Base-by-base conservation (phyloP, 2,329 filamentous ascomycete genomes). In the Ceratocystis lukuohia region DNA sequence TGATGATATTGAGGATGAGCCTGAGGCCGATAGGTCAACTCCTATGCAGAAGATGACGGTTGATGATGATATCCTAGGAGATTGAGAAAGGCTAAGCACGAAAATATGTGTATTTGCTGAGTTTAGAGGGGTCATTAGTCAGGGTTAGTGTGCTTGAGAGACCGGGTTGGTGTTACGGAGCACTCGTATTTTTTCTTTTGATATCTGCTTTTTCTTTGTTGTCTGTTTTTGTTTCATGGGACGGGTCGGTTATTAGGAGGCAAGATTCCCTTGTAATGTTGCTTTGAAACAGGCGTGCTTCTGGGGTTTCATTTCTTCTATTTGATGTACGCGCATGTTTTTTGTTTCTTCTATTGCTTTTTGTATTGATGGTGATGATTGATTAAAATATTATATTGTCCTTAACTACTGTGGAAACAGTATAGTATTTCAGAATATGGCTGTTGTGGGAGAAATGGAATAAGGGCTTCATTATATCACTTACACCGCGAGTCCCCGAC, bases 1-100 rank as follows among this genome's bases (percentile, higher is more conserved):
- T 30, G 76, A 83, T 46, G 78, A 78, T 20, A n/a, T 63, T 15
- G 75, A 76, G 2, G 76, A 78, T 3, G 76, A 76, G 15, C 76
- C 75, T 0, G 75, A 76, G 22, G 73, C 71, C 5, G 72, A 70
- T 10, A 67, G 67, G 45, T 45, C 66, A 25, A 63, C 56, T 53
- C 48, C 48, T 28, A 48, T 57, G 68, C 48, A 53, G 56, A n/a
- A 62, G 15, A 48, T 50, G 30, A 41, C 67, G 61, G 68, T 62
- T 62, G 69, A 70, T 59, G 70, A 72, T 46, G 76, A 77, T 64
- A 73, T 79, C 6, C 73, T 79, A 69, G 78, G 77, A 22, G 78
- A 79, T 45, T 68, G 41, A 65, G 59, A 28, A 3, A 17, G 17
- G 6, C 44, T 12, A 8, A 6, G 61, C 15, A 28, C 12, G 61